Evolutionary conservation across 2,329 filamentous ascomycete genomes (phyloP), one percentile per base, ranked within the genome.

Genomic region (Cladophialophora chaetospira): DNA sequence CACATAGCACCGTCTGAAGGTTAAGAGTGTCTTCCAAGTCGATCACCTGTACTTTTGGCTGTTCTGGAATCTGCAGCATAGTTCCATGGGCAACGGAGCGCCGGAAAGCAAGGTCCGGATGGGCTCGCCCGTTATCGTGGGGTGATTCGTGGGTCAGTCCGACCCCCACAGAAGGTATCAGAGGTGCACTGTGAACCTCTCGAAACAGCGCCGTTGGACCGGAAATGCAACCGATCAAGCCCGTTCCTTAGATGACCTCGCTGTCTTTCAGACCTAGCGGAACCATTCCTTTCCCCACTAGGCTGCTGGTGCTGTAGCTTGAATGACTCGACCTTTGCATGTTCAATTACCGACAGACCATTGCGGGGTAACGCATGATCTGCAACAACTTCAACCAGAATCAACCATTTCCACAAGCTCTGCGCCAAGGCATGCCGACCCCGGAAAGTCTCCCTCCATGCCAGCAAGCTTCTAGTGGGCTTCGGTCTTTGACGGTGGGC

Each of bases 271-370:
- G n/a, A n/a, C n/a, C n/a, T n/a, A n/a, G n/a, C n/a, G n/a, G n/a
- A n/a, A n/a, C n/a, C n/a, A n/a, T n/a, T n/a, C n/a, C n/a, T n/a
- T n/a, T n/a, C n/a, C n/a, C n/a, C n/a, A n/a, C n/a, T n/a, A n/a
- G n/a, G n/a, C n/a, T n/a, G n/a, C n/a, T n/a, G n/a, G n/a, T n/a
- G n/a, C n/a, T n/a, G n/a, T n/a, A n/a, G n/a, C n/a, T n/a, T n/a
- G n/a, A n/a, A n/a, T n/a, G n/a, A n/a, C n/a, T n/a, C n/a, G n/a
- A n/a, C n/a, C n/a, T n/a, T n/a, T n/a, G n/a, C n/a, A n/a, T 35
- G 23, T 53, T 53, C 50, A 53, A 53, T 36, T 44, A 28, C 50
- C 50, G 50, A 44, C 38, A 35, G 29, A 28, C n/a, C 23, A 25
- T 51, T 51, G 48, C 48, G 48, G 48, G 48, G 48, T 51, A 42